Evolutionary conservation across 1,139 yeast genomes (phyloP).

Genomic region (Wickerhamomyces sp.): DNA sequence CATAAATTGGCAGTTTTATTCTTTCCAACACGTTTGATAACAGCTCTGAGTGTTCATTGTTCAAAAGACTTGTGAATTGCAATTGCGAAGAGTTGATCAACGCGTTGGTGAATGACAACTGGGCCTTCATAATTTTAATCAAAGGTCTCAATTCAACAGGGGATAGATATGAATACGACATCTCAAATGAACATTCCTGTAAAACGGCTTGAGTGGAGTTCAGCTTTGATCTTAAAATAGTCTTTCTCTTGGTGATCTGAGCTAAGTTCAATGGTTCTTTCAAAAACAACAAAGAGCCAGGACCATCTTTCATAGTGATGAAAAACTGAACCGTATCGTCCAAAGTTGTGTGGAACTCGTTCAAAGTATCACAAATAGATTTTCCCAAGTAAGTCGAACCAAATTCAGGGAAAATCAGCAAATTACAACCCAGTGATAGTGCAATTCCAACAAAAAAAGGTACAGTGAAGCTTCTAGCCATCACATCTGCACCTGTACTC

Average conservation of each 20-base stretch:
- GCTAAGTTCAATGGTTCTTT: slow-evolving; percentile 24
- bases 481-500: slow-evolving; percentile 24
- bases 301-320: slow-evolving; percentile 23
- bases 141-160: slow-evolving; percentile 36
- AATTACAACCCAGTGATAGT: slow-evolving; percentile 35
- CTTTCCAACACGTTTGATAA: slow-evolving; percentile 29
- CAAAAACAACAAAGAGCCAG: slow-evolving; percentile 11
- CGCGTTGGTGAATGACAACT: slow-evolving; percentile 34
- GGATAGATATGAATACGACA: slow-evolving; percentile 41
- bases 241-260: slow-evolving; percentile 26
- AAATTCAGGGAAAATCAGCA: slow-evolving; percentile 43
- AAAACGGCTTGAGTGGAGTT: slow-evolving; percentile 33
- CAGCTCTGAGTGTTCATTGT: slow-evolving; percentile 26
- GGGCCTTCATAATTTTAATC: slow-evolving; percentile 29
- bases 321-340: slow-evolving; percentile 36
- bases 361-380: slow-evolving; percentile 33
- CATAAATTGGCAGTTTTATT: slow-evolving; percentile 28
- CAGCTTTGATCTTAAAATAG: slow-evolving; percentile 29
- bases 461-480: slow-evolving; percentile 32
- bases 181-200: slow-evolving; percentile 42
- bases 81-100: slow-evolving; percentile 44
- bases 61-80: slow-evolving; percentile 31
- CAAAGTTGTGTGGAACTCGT: slow-evolving; percentile 35
- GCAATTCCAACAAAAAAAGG: slow-evolving; percentile 43
- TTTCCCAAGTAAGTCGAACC: slow-evolving; percentile 45